A percentile compares a stretch with the other conserved stretches of the same genome.
These are phyloP conservation scores for Cystobasidium slooffiae DNA, from an alignment of 1,284 basidiomycete species.

Conservation along the genomic window DNA sequence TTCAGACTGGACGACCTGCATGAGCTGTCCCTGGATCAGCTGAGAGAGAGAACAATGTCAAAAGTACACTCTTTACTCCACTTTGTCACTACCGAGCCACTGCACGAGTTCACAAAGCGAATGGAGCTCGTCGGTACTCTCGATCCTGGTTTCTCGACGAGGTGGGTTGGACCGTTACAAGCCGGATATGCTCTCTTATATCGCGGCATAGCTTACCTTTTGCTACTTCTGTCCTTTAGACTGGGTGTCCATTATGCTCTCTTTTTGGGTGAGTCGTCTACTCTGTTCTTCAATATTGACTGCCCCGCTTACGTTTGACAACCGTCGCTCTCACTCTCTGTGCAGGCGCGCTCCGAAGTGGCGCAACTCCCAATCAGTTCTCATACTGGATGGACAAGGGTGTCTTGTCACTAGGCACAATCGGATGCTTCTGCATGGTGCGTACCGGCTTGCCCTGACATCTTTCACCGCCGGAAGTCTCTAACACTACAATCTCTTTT, in stretches of 20 bases:
- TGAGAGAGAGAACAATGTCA: constrained; percentile 62
- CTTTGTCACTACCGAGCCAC: constrained; percentile 60
- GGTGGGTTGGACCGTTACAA: not conserved
- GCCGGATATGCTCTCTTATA: not conserved
- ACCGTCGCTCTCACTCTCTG: not conserved
- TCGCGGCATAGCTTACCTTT: constrained; percentile 53
- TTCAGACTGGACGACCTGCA: constrained; percentile 64
- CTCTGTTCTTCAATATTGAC: constrained; percentile 54
- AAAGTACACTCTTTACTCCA: constrained; percentile 57
- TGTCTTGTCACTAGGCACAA: constrained; percentile 62
- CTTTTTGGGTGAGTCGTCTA: constrained; percentile 56
- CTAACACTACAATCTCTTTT: not conserved
- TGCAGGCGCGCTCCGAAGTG: constrained; percentile 45
- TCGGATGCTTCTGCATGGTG: constrained; percentile 65
- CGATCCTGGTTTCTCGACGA: constrained; percentile 45
- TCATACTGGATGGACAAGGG: constrained; percentile 64
- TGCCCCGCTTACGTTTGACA: constrained; percentile 50
- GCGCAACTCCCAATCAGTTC: constrained; percentile 57
- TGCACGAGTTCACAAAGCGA: constrained; percentile 61
- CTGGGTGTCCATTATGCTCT: constrained; percentile 63
- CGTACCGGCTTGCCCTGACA: constrained; percentile 37
- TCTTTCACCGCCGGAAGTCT: constrained; percentile 1
- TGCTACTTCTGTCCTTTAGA: constrained; percentile 57
- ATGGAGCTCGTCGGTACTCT: constrained; percentile 60
- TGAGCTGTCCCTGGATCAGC: constrained; percentile 63